Percentiles rank a stretch among this genome's conserved stretches.
Evolutionary conservation across 108 stramenopile species (phyloP).

Genomic region (Cyclostephanos invisitatus): DNA sequence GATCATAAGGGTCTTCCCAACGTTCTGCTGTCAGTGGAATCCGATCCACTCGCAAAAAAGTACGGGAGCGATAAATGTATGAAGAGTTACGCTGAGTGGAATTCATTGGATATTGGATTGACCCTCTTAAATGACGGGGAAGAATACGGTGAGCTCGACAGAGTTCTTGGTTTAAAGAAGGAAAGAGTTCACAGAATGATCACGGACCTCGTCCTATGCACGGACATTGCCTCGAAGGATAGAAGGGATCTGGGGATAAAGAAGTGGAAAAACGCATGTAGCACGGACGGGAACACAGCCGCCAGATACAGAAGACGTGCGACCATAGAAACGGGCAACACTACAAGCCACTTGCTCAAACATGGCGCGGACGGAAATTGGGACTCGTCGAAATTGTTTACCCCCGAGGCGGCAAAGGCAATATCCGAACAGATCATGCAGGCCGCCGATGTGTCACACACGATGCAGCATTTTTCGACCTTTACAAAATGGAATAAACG

Average conservation of each 20-base stretch:
- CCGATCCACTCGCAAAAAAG: slow-evolving; percentile 7
- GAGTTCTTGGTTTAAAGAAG: slow-evolving; percentile 7
- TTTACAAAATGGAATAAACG: slow-evolving; percentile 60
- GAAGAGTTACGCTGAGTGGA: slow-evolving; percentile 20
- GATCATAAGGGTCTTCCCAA: slow-evolving; percentile 23
- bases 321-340: not conserved
- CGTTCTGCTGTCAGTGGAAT: slow-evolving; percentile 12
- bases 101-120: slow-evolving; percentile 1
- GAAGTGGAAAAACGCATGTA: slow-evolving; percentile 15
- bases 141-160: slow-evolving; percentile 5
- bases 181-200: slow-evolving; percentile 16
- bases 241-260: slow-evolving; percentile 27
- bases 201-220: slow-evolving; percentile 24
- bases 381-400: not conserved
- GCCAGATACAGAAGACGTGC: not conserved
- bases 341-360: not conserved
- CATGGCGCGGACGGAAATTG: not conserved
- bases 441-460: slow-evolving; percentile 64
- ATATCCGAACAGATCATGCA: slow-evolving; percentile 55
- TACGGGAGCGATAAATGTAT: slow-evolving; percentile 12
- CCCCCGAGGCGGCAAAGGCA: not conserved
- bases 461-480: slow-evolving; percentile 65
- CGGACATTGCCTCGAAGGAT: slow-evolving; percentile 23
- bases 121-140: not conserved
- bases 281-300: not conserved